Conservation (phyloP, 768 basidiomycete genomes). For the Russula sp. region DNA sequence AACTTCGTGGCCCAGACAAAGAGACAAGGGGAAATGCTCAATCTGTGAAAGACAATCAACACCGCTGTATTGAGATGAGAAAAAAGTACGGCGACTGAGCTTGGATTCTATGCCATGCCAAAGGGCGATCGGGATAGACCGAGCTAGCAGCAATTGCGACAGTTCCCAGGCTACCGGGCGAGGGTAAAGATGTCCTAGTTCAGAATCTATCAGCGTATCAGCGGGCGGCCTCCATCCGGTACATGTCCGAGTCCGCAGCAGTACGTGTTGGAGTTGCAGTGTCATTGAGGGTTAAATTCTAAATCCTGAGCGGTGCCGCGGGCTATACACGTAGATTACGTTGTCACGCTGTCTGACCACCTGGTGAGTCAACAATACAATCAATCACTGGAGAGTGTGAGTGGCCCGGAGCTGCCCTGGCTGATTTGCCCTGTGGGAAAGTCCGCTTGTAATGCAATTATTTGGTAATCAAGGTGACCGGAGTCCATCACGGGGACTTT, state of each 20-base stretch:
- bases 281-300: not conserved
- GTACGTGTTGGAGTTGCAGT: slow-evolving; percentile 1
- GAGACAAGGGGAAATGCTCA: not conserved
- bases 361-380: not conserved
- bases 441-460: not conserved
- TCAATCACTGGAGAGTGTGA: not conserved
- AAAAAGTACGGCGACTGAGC: not conserved
- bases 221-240: slow-evolving; percentile 9
- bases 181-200: not conserved
- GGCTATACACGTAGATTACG: not conserved
- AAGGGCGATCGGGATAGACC: not conserved
- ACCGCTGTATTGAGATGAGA: slow-evolving; percentile 7
- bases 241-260: not conserved
- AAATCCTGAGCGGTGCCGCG: not conserved
- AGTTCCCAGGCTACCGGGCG: slow-evolving; percentile 14
- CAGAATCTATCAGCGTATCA: slow-evolving; percentile 14
- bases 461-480: slow-evolving; percentile 6
- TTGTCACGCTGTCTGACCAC: not conserved
- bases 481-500: slow-evolving; percentile 15
- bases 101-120: not conserved
- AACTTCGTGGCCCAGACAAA: slow-evolving; percentile 6
- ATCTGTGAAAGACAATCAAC: slow-evolving; percentile 2
- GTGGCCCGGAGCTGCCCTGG: not conserved
- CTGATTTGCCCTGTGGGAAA: not conserved
- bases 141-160: not conserved